These are phyloP conservation scores for Cynanchum wilfordii DNA, from an alignment of 257 asterid genomes.

Conservation along the genomic window DNA sequence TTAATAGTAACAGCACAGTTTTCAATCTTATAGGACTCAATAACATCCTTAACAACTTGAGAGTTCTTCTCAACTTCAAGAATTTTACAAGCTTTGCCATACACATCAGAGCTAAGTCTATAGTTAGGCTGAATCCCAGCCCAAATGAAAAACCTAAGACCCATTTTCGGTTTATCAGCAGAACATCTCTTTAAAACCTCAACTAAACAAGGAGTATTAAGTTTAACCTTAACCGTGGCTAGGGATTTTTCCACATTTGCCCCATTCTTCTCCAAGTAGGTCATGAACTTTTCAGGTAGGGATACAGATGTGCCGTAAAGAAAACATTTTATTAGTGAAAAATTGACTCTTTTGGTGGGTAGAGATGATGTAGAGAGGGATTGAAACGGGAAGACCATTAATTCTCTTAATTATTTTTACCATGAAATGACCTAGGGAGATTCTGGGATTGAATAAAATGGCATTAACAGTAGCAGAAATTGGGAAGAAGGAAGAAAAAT, in stretches of 20 bases:
- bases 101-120: slow-evolving; percentile 52
- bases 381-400: slow-evolving; percentile 29
- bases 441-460: neutral
- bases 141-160: slow-evolving; percentile 83
- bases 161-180: slow-evolving; percentile 51
- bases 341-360: slow-evolving; percentile 20
- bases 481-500: neutral
- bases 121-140: slow-evolving; percentile 68
- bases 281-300: slow-evolving; percentile 44
- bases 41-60: slow-evolving; percentile 33
- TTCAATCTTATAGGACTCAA: slow-evolving; percentile 52
- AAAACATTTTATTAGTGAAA: slow-evolving; percentile 14
- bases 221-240: slow-evolving; percentile 35
- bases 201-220: slow-evolving; percentile 48
- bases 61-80: slow-evolving; percentile 48
- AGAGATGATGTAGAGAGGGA: slow-evolving; percentile 19
- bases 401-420: neutral
- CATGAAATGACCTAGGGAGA: neutral
- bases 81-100: slow-evolving; percentile 51
- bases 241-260: slow-evolving; percentile 49
- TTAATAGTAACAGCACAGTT: slow-evolving; percentile 41
- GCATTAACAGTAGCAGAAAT: neutral
- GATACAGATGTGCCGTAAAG: slow-evolving; percentile 36
- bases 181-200: slow-evolving; percentile 54
- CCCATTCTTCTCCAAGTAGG: slow-evolving; percentile 40